Percentiles rank a stretch among this genome's conserved stretches.
phyloP scores from a whole-genome alignment of 2,329 filamentous ascomycete species.

The Dactylellina haptotyla region DNA sequence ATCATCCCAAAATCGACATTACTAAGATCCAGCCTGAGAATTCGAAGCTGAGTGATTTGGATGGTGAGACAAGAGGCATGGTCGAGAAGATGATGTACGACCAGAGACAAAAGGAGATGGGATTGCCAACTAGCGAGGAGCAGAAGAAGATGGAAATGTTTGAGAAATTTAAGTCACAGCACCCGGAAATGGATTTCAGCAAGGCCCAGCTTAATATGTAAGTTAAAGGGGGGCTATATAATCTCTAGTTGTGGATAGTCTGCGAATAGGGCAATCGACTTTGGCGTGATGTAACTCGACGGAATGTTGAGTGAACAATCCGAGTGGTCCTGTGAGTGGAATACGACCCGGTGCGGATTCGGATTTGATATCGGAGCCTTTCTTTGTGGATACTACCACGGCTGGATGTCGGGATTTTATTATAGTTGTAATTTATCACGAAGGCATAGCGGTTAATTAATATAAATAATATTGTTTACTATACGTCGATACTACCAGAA shows the following conservation, averaged over 20 bases:
- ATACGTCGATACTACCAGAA: neutral
- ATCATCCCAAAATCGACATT: conserved; percentile 90
- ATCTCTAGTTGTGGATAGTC: too few relatives aligned
- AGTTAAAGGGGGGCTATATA: too few relatives aligned
- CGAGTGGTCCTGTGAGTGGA: too few relatives aligned
- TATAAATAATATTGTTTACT: neutral
- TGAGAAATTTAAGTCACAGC: conserved; percentile 87
- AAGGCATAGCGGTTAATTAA: neutral
- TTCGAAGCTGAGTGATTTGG: conserved; percentile 88
- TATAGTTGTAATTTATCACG: neutral
- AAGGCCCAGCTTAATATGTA: conserved; percentile 70
- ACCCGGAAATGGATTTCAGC: conserved; percentile 78
- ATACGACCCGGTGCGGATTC: too few relatives aligned
- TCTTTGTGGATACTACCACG: neutral
- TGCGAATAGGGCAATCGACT: too few relatives aligned
- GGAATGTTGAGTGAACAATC: too few relatives aligned
- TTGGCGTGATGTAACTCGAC: too few relatives aligned
- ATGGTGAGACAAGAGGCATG: conserved; percentile 94
- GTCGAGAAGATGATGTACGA: conserved; percentile 99
- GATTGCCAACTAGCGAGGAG: conserved; percentile 89
- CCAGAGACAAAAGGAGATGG: conserved; percentile 94
- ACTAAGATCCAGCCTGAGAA: conserved; percentile 94
- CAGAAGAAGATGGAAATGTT: conserved; percentile 93
- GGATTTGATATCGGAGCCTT: too few relatives aligned
- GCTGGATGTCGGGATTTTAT: neutral